Evolutionary conservation across 495 filamentous ascomycete genomes (phyloP).

Genomic region (Hypoxylon fragiforme): DNA sequence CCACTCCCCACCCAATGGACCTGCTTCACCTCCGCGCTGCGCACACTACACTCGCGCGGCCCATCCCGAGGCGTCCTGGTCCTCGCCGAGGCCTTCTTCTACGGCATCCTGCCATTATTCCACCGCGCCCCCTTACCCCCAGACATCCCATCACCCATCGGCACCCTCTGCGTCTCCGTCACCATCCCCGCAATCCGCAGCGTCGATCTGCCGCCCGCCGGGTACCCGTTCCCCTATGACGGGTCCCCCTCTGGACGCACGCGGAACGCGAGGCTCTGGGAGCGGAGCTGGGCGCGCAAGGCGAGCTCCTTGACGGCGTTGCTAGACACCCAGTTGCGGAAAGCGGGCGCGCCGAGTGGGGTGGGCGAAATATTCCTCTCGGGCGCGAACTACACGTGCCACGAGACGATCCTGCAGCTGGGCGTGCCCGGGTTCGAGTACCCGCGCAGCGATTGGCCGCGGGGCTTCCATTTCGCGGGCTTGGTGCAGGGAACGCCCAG

Average conservation of each 20-base stretch:
- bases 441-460: constrained; percentile 41
- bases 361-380: constrained; percentile 18
- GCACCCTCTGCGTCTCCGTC: constrained; percentile 19
- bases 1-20: constrained; percentile 34
- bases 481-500: constrained; percentile 30
- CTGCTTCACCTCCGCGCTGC: constrained; percentile 30
- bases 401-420: constrained; percentile 37
- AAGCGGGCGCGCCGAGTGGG: constrained; percentile 12
- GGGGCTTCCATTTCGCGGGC: constrained; percentile 40
- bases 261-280: constrained; percentile 25
- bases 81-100: constrained; percentile 38
- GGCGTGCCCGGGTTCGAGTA: constrained; percentile 44
- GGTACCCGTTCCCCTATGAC: constrained; percentile 29
- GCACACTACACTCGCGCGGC: constrained; percentile 18
- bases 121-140: constrained; percentile 30
- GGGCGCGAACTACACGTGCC: constrained; percentile 36
- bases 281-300: constrained; percentile 20
- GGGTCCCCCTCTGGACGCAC: constrained; percentile 15
- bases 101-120: constrained; percentile 32
- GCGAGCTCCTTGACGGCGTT: constrained; percentile 12
- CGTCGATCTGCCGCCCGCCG: constrained; percentile 27
- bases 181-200: constrained; percentile 39
- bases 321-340: constrained; percentile 15
- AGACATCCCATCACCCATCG: constrained; percentile 18
- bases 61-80: constrained; percentile 34